Percentiles rank a stretch among this genome's conserved stretches.
These are phyloP conservation scores for Metarhizium humberi DNA, from an alignment of 2,329 filamentous ascomycete genomes.

Conservation along the genomic window DNA sequence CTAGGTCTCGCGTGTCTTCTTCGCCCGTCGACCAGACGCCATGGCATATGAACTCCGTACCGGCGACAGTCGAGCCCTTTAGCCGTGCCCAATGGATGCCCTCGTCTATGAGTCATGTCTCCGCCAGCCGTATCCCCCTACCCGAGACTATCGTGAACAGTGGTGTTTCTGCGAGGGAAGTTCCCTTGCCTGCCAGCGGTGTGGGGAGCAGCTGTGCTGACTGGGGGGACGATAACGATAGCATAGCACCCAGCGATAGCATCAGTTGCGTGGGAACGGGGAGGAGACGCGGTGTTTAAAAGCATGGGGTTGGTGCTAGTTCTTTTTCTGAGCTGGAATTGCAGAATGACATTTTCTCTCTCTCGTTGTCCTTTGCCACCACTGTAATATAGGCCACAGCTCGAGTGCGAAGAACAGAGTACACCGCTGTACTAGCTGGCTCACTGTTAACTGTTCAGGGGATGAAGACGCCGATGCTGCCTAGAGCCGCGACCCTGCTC, in stretches of 20 bases:
- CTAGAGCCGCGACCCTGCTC: no score
- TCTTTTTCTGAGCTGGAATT: neutral
- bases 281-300: conserved; percentile 10
- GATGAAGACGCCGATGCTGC: no score
- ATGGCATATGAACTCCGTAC: neutral
- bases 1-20: neutral
- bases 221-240: conserved; percentile 40
- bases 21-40: neutral
- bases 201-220: conserved; percentile 30
- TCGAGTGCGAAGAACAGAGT: no score
- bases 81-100: neutral
- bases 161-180: conserved; percentile 21
- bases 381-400: no score
- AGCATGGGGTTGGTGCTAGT: neutral
- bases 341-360: neutral
- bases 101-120: neutral
- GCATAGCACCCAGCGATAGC: conserved; percentile 51
- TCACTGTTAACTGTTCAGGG: no score
- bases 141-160: conserved; percentile 9
- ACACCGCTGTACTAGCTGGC: no score
- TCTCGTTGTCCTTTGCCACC: no score
- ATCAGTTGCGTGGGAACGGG: conserved; percentile 49
- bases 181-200: conserved; percentile 31
- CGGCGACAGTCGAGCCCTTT: neutral
- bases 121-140: conserved; percentile 20